Percentiles rank a stretch among this genome's conserved stretches.
Conservation (phyloP, 2,329 filamentous ascomycete species). For the Penicillium sp. region DNA sequence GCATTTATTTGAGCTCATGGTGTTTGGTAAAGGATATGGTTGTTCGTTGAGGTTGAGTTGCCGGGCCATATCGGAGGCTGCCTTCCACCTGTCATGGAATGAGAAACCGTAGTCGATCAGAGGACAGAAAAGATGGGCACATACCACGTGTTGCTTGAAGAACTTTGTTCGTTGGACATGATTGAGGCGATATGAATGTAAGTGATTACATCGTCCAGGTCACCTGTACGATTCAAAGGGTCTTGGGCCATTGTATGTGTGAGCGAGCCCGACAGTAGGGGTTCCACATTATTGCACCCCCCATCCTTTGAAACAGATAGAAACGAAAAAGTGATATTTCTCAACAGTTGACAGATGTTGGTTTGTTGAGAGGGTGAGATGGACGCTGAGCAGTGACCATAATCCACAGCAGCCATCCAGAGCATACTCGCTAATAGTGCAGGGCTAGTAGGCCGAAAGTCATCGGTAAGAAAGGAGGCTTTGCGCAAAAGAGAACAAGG, state of each 20-base stretch:
- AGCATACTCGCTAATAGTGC: conserved; percentile 89
- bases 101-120: not conserved
- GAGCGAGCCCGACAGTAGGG: conserved; percentile 48
- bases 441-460: conserved; percentile 78
- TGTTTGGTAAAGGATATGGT: conserved; percentile 7
- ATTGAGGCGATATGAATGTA: conserved; percentile 92
- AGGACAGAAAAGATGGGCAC: not conserved
- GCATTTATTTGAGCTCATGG: not conserved
- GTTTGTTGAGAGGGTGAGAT: conserved; percentile 78
- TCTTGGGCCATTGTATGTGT: not conserved
- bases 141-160: conserved; percentile 82
- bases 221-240: conserved; percentile 51
- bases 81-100: conserved; percentile 67
- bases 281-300: conserved; percentile 53
- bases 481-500: conserved; percentile 88
- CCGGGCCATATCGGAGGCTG: conserved; percentile 84
- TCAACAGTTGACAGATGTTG: conserved; percentile 82
- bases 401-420: conserved; percentile 92
- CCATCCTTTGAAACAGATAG: conserved; percentile 85
- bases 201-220: conserved; percentile 83
- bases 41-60: conserved; percentile 87
- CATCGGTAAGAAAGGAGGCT: conserved; percentile 78
- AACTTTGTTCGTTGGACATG: conserved; percentile 91
- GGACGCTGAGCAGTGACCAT: conserved; percentile 82
- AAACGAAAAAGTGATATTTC: conserved; percentile 81